phyloP scores from a whole-genome alignment of 768 basidiomycete species.

The Suillus luteus region DNA sequence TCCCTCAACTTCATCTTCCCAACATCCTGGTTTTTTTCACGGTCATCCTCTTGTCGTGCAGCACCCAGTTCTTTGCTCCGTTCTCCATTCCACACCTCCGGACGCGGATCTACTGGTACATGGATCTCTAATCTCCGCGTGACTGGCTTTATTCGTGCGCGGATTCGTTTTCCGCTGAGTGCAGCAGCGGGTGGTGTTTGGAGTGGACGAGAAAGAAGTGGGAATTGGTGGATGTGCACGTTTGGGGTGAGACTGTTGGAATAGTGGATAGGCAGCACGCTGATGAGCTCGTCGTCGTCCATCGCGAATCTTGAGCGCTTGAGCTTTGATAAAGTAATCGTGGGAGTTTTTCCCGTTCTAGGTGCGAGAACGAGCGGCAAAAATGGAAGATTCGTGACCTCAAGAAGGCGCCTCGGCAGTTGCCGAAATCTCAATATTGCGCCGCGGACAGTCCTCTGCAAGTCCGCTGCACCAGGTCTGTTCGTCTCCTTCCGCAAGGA shows the following conservation, averaged over 20 bases:
- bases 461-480: no score
- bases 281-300: constrained; percentile 54
- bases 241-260: constrained; percentile 62
- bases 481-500: no score
- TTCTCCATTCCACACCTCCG: constrained; percentile 81
- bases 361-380: no score
- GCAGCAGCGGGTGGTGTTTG: constrained; percentile 76
- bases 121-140: constrained; percentile 72
- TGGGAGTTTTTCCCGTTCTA: constrained; percentile 1
- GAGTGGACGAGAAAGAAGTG: constrained; percentile 70
- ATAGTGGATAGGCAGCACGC: constrained; percentile 70
- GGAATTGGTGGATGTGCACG: constrained; percentile 81
- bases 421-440: no score
- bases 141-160: constrained; percentile 68
- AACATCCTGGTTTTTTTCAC: constrained; percentile 70
- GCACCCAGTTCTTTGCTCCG: constrained; percentile 64
- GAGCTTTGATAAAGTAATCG: neutral
- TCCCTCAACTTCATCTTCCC: constrained; percentile 44
- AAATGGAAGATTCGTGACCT: no score
- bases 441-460: no score
- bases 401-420: no score
- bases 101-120: constrained; percentile 77
- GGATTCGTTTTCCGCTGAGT: constrained; percentile 73
- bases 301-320: constrained; percentile 12
- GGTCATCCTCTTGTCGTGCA: constrained; percentile 73